Base-by-base conservation (phyloP, 192 early-diverging fungal species). In the Backusella luteola region DNA sequence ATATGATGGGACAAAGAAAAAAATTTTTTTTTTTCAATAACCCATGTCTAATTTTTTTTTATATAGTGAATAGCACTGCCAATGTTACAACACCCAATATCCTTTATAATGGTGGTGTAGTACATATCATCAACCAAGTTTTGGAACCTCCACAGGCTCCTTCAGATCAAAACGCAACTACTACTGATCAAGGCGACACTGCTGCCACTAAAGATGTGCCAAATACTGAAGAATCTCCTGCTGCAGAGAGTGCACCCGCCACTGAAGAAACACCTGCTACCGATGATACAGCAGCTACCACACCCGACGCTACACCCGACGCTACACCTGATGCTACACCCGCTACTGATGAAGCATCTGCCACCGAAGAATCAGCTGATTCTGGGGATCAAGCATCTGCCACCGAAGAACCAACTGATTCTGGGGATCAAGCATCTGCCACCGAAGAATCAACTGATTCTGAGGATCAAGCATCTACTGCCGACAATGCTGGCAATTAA, bases 91-190 rank as follows among this genome's bases (percentile, higher is more conserved):
- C 67, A 8, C 19, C 36, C 12, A 56, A 76, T 36, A 32, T 76
- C 12, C 52, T 76, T 32, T 69, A 49, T 44, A 69, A 76, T 67
- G 68, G 68, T 44, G 75, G 75, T 56, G 75, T 76, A 6, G 52
- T 76, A 17, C 75, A 76, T 21, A 36, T 69, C 6, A 76, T 76
- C 34, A 41, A 69, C 46, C 42, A 69, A 21, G 68, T 36, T 69
- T 23, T 63, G 23, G 8, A 63, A 63, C 56, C 21, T 63, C 46
- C 46, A 49, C 46, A 19, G 19, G 19, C 46, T n/a, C 46, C 46
- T n/a, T 19, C 46, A 49, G 46, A 49, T 49, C 42, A 44, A 44
- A 44, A 14, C 8, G 12, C 11, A 32, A 32, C 32, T 32, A 32
- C 32, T 32, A 32, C 32, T 44, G 42, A 44, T 44, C 46, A 49